Conservation (phyloP, 352 stramenopile species). For the Aphanomyces euteiches region DNA sequence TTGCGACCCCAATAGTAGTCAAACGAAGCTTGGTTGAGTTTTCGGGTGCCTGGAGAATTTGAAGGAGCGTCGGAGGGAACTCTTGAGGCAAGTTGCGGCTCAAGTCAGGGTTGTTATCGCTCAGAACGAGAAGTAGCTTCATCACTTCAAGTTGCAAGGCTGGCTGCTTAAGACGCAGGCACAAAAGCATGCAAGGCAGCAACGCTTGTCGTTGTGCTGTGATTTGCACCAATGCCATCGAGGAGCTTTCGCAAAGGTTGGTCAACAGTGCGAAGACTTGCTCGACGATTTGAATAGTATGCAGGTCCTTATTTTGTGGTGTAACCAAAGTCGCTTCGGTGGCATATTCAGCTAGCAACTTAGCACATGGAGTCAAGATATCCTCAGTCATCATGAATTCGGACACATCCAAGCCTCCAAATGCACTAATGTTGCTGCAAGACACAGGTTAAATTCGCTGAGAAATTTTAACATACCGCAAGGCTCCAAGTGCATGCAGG, state of each 20-base stretch:
- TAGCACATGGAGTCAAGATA: slow-evolving; percentile 71
- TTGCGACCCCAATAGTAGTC: slow-evolving; percentile 58
- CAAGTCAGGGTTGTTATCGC: slow-evolving; percentile 73
- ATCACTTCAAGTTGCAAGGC: slow-evolving; percentile 73
- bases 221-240: slow-evolving; percentile 74
- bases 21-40: slow-evolving; percentile 14
- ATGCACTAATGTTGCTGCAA: slow-evolving; percentile 83
- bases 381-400: slow-evolving; percentile 75
- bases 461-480: slow-evolving; percentile 39
- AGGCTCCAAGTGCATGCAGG: slow-evolving; percentile 70
- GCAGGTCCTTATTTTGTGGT: slow-evolving; percentile 50
- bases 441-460: slow-evolving; percentile 9
- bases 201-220: slow-evolving; percentile 62
- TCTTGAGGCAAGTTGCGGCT: slow-evolving; percentile 53
- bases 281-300: slow-evolving; percentile 67
- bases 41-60: slow-evolving; percentile 47
- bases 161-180: slow-evolving; percentile 45
- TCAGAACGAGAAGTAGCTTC: slow-evolving; percentile 76
- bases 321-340: slow-evolving; percentile 43
- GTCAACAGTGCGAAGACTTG: slow-evolving; percentile 71
- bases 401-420: slow-evolving; percentile 73
- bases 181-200: slow-evolving; percentile 71
- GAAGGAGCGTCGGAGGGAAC: slow-evolving; percentile 67
- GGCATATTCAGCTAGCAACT: slow-evolving; percentile 60
- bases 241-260: slow-evolving; percentile 81